These are phyloP conservation scores for Coffea eugenioides DNA, from an alignment of 257 asterid species.

Conservation along the genomic window DNA sequence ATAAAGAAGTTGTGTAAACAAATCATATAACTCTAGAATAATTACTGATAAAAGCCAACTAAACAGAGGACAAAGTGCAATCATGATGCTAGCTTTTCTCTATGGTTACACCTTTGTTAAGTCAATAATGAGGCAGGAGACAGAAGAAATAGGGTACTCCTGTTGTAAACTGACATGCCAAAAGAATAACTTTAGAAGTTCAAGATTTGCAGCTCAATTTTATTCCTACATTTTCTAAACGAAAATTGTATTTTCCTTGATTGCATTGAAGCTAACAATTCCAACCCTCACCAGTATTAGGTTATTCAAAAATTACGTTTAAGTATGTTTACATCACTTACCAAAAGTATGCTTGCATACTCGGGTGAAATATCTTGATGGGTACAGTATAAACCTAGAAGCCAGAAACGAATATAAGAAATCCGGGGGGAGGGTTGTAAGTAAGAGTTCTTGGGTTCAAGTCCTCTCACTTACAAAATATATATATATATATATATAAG, in stretches of 20 bases:
- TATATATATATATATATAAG: too few relatives aligned
- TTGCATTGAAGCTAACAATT: background rate
- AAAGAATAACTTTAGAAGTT: background rate
- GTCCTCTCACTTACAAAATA: too few relatives aligned
- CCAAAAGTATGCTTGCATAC: conserved; percentile 95
- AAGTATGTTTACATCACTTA: conserved; percentile 25
- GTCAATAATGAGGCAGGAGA: background rate
- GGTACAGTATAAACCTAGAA: conserved; percentile 85
- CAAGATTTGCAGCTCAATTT: background rate
- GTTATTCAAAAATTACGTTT: background rate
- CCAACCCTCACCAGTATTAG: background rate
- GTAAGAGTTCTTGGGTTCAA: too few relatives aligned
- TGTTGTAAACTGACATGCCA: background rate
- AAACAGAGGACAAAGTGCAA: background rate
- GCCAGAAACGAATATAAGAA: conserved; percentile 15
- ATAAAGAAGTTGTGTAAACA: background rate
- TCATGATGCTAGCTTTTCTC: too few relatives aligned
- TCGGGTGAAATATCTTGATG: conserved; percentile 99
- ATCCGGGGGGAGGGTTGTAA: background rate
- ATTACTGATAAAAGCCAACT: background rate
- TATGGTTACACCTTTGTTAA: too few relatives aligned
- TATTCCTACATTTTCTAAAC: background rate
- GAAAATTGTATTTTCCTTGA: background rate
- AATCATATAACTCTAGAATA: background rate
- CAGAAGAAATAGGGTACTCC: background rate